Conservation (phyloP, 2,329 filamentous ascomycete species). For the Colletotrichum sublineola region DNA sequence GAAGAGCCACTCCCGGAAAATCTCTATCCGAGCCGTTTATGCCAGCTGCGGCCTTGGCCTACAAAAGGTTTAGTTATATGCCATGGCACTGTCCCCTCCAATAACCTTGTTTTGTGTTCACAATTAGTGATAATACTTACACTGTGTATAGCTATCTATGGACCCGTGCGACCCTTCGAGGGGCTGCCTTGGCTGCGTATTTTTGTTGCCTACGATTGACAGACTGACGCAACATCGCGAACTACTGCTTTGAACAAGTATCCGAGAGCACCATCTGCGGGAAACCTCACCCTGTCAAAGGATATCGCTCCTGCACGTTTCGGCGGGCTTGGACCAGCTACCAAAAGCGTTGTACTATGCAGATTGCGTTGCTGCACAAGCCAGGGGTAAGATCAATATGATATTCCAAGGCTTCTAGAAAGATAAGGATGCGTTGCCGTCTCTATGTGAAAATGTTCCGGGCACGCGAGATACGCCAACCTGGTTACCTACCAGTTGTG, state of each 20-base stretch:
- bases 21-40: background rate
- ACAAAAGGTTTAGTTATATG: background rate
- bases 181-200: background rate
- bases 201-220: background rate
- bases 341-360: constrained; percentile 11
- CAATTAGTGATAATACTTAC: too few species aligned
- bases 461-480: constrained; percentile 26
- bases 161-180: background rate
- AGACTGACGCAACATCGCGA: constrained; percentile 1
- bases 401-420: constrained; percentile 39
- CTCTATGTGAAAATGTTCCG: constrained; percentile 6
- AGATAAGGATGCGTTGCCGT: background rate
- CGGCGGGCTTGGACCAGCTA: constrained; percentile 8
- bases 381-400: constrained; percentile 24
- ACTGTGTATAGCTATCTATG: background rate
- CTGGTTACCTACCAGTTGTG: constrained; percentile 35
- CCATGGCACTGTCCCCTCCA: background rate
- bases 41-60: background rate
- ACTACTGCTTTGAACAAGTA: background rate
- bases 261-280: background rate
- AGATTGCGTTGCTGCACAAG: constrained; percentile 31
- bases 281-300: background rate
- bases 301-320: constrained; percentile 17
- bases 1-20: background rate
- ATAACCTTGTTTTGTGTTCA: background rate